Evolutionary conservation across 1,284 basidiomycete genomes (phyloP), one percentile per base, ranked within the genome.

Genomic region (Heliocybe sulcata): DNA sequence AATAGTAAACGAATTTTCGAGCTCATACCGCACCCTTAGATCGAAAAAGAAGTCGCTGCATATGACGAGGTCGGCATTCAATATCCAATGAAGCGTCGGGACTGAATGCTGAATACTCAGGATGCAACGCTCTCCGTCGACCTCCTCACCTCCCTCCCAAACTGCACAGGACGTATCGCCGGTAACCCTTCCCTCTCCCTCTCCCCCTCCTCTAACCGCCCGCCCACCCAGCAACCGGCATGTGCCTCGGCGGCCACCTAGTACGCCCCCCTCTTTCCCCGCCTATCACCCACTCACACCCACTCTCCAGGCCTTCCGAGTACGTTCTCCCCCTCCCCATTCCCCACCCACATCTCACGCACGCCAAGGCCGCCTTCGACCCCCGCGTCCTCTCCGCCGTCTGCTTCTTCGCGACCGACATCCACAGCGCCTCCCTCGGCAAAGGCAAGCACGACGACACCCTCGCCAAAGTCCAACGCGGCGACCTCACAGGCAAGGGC

Each of bases 391-490:
- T 92, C 4, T 76, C 92, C 0, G 79, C 90, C 0, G 89, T 95
- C 54, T 95, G 94, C 72, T 97, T 92, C 76, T 97, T 97, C 67
- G 92, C 90, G 6, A 97, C 94, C 3, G 93, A 94, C 67, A 81
- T 96, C 55, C 90, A 96, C 68, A 80, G 79, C 52, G 90, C 90
- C 9, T 86, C 91, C 0, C 84, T 96, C 25, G 92, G 90, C n/a
- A 88, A 86, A 66, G 90, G 89, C 26, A 85, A 87, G 67, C 82
- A 79, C 52, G 92, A 94, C 63, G 81, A 95, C 67, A 83, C 90
- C 2, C 79, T 96, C 53, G 69, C 73, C 54, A 80, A 81, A 53
- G 86, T 92, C 54, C 74, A 73, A 54, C 83, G 83, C 10, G 92
- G 93, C 3, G 88, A 92, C 56, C 69, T 96, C 57, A 79, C 74